Percentiles rank a stretch among this genome's conserved stretches.
These are phyloP conservation scores for Colletotrichum caudatum DNA, from an alignment of 2,329 filamentous ascomycete species.

Conservation along the genomic window DNA sequence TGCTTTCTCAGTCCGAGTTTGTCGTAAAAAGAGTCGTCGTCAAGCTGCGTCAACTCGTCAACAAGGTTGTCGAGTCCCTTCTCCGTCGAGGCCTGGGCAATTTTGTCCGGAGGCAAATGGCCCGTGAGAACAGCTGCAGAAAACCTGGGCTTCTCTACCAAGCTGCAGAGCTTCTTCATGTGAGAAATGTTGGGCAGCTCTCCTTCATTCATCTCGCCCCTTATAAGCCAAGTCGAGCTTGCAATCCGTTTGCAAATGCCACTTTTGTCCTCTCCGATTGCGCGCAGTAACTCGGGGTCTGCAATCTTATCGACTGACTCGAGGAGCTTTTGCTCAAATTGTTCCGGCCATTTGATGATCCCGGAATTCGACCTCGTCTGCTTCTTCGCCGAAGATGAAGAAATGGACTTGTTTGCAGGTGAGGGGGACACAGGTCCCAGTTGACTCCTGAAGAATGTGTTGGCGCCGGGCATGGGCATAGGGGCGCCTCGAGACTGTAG, in stretches of 20 bases:
- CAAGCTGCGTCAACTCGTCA: slow-evolving; percentile 45
- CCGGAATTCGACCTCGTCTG: slow-evolving; percentile 9
- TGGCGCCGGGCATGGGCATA: slow-evolving; percentile 51
- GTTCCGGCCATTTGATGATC: slow-evolving; percentile 26
- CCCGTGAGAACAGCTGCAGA: slow-evolving; percentile 48
- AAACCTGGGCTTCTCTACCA: slow-evolving; percentile 49
- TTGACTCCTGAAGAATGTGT: slow-evolving; percentile 53
- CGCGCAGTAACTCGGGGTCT: slow-evolving; percentile 18
- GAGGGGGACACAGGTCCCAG: slow-evolving; percentile 12
- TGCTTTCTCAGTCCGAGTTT: slow-evolving; percentile 42
- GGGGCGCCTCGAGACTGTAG: slow-evolving; percentile 41
- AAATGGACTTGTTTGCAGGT: neutral
- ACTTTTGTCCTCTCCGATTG: slow-evolving; percentile 13
- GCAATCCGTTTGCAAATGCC: slow-evolving; percentile 43
- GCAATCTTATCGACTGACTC: slow-evolving; percentile 26
- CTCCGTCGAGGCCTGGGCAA: slow-evolving; percentile 46
- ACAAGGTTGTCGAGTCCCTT: slow-evolving; percentile 47
- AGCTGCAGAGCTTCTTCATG: slow-evolving; percentile 50
- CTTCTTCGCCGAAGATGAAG: slow-evolving; percentile 5
- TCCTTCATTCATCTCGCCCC: slow-evolving; percentile 45
- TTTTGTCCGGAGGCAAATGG: slow-evolving; percentile 44
- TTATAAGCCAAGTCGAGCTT: slow-evolving; percentile 45
- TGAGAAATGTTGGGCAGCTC: slow-evolving; percentile 51
- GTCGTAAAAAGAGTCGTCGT: slow-evolving; percentile 45
- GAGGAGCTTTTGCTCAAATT: slow-evolving; percentile 45